Conservation (phyloP, 2,329 filamentous ascomycete genomes). For the Colletotrichum tofieldiae region DNA sequence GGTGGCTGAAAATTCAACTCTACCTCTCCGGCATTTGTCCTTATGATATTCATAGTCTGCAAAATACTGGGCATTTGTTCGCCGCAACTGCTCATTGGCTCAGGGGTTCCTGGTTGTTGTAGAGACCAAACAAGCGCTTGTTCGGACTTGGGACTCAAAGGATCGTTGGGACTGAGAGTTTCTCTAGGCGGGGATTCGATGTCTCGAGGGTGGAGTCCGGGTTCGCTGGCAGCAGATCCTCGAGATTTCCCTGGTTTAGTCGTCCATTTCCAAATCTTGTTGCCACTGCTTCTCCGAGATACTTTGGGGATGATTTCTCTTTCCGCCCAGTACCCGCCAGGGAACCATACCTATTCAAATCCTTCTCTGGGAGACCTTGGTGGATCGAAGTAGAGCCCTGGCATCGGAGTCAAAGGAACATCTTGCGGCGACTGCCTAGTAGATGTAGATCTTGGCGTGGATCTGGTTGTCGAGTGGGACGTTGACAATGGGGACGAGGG, state of each 20-base stretch:
- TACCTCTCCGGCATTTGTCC: slow-evolving; percentile 5
- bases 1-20: neutral
- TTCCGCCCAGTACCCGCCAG: slow-evolving; percentile 75
- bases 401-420: neutral
- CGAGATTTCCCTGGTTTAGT: slow-evolving; percentile 54
- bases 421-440: neutral
- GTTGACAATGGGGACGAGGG: neutral
- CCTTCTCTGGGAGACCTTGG: slow-evolving; percentile 69
- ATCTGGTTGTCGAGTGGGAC: neutral
- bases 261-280: slow-evolving; percentile 59
- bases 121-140: slow-evolving; percentile 64
- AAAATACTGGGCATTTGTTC: slow-evolving; percentile 30
- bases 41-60: slow-evolving; percentile 15
- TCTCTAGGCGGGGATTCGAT: slow-evolving; percentile 3
- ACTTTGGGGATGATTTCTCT: slow-evolving; percentile 54
- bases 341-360: slow-evolving; percentile 76
- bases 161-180: slow-evolving; percentile 40
- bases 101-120: slow-evolving; percentile 51
- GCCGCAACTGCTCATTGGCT: neutral
- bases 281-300: slow-evolving; percentile 52
- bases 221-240: slow-evolving; percentile 51
- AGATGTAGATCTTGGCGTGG: slow-evolving; percentile 3
- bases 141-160: slow-evolving; percentile 62
- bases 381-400: slow-evolving; percentile 60
- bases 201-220: slow-evolving; percentile 42